Base-by-base conservation (phyloP, 2,329 filamentous ascomycete species). In the Fusarium sp. region DNA sequence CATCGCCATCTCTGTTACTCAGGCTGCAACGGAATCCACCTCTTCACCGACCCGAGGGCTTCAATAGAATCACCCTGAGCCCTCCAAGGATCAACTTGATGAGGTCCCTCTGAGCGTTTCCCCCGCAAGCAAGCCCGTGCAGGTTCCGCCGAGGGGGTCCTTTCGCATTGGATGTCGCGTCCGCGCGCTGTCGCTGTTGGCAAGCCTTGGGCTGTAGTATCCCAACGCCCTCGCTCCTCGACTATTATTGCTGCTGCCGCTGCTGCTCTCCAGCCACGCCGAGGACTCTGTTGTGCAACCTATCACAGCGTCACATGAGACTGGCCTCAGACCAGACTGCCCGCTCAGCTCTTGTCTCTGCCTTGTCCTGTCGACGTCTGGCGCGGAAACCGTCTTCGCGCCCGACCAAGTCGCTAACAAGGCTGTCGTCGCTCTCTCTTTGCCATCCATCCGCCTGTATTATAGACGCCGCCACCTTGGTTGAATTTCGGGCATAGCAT, bases 131-230 rank as follows among this genome's bases (percentile, higher is more conserved):
- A n/a, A 52, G 64, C 59, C 66, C 68, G 73, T 76, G 68, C 54
- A 74, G 75, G 73, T 76, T 76, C 54, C 70, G 73, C 76, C 75
- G 76, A 76, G 77, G 73, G 77, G 74, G 61, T 37, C 48, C 18
- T 75, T 72, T 73, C 61, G 72, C 70, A 71, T 43, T 43, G 41
- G 41, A 43, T 72, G 68, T 72, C 68, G 73, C 72, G 73, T 68
- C 64, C 65, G 67, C 75, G 75, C 64, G 50, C 61, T 61, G 69
- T 18, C 25, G n/a, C 14, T 50, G 66, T 25, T 61, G 64, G 61
- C 63, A 66, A 70, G 61, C 64, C 64, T 67, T 73, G 75, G 68
- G 58, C 74, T 74, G 73, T 67, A 67, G 70, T 45, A 68, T 70
- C 60, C 65, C 60, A 52, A 69, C 66, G 67, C 64, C 59, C 67